A percentile compares a stretch with the other conserved stretches of the same genome.
phyloP scores from a whole-genome alignment of 2,329 filamentous ascomycete genomes.

The Orbilia blumenaviensis region DNA sequence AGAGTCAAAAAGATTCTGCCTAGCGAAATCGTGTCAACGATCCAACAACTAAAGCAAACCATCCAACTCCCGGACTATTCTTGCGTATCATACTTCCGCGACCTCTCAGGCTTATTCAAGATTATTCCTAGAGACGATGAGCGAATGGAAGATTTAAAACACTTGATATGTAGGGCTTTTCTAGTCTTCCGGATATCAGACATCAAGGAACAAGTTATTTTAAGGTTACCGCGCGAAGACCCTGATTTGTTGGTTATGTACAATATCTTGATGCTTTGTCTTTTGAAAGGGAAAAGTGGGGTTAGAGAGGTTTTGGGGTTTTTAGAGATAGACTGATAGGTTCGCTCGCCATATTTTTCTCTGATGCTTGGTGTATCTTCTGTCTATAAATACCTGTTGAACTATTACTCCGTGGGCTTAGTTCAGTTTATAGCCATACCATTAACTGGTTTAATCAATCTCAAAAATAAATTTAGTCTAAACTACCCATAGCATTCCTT shows the following conservation, averaged over 20 bases:
- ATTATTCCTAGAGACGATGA: not conserved
- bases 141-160: not conserved
- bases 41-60: not conserved
- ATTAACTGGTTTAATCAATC: too few relatives aligned
- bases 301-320: not conserved
- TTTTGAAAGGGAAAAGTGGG: not conserved
- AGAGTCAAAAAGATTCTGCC: not conserved
- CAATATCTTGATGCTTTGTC: not conserved
- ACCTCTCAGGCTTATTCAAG: not conserved
- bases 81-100: not conserved
- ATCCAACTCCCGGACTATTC: not conserved
- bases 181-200: not conserved
- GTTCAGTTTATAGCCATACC: too few relatives aligned
- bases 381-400: too few relatives aligned
- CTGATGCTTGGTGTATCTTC: too few relatives aligned
- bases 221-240: not conserved
- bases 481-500: constrained; percentile 81
- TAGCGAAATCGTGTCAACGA: not conserved
- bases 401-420: too few relatives aligned
- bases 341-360: too few relatives aligned
- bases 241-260: not conserved
- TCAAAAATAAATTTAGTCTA: too few relatives aligned
- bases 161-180: not conserved
- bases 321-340: too few relatives aligned
- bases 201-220: not conserved